Evolutionary conservation across 805 yeast species (phyloP).

Genomic region (Jamesozyma spencerorum): DNA sequence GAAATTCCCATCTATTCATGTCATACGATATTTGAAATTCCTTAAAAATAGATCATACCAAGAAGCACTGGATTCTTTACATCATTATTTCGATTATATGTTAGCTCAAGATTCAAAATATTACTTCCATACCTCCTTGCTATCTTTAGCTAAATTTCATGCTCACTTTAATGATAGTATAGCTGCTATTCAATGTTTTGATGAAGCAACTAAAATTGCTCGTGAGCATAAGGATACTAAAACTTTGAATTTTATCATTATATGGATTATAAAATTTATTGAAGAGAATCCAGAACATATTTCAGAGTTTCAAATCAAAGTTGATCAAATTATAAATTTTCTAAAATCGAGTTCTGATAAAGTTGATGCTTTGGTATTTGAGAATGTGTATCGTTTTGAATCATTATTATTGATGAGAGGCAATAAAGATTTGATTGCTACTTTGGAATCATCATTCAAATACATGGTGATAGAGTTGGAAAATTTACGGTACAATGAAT

Average conservation of each 20-base stretch:
- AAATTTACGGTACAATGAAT: constrained; percentile 20
- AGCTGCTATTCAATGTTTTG: constrained; percentile 69
- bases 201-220: constrained; percentile 82
- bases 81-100: constrained; percentile 63
- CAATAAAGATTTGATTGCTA: constrained; percentile 38
- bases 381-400: constrained; percentile 61
- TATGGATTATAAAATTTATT: constrained; percentile 67
- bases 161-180: constrained; percentile 55
- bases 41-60: constrained; percentile 17
- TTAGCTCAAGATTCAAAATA: constrained; percentile 54
- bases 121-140: constrained; percentile 67
- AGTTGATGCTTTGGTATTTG: constrained; percentile 27
- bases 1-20: constrained; percentile 21
- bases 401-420: constrained; percentile 44
- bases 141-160: constrained; percentile 63
- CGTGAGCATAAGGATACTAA: constrained; percentile 71
- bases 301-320: constrained; percentile 44
- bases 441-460: constrained; percentile 49
- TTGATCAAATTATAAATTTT: constrained; percentile 59
- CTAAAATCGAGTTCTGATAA: constrained; percentile 26
- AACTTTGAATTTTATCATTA: constrained; percentile 60
- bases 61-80: constrained; percentile 42
- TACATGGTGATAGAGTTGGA: constrained; percentile 48
- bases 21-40: constrained; percentile 17
- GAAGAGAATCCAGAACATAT: constrained; percentile 53